Conservation (phyloP, 129 eudicot genomes). For the Arctium lappa region DNA sequence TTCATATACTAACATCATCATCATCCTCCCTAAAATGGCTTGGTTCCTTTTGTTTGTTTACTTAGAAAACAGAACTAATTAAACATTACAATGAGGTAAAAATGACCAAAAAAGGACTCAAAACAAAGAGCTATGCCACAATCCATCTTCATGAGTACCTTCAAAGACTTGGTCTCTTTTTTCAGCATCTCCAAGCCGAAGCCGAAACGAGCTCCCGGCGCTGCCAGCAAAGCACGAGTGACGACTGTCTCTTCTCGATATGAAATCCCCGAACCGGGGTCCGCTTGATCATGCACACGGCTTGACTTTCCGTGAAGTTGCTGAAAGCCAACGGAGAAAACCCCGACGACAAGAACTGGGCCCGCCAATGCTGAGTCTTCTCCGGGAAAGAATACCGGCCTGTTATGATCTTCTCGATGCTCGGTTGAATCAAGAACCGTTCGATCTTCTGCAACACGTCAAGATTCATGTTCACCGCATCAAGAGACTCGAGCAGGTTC, state of each 20-base stretch:
- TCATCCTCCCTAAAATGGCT: slow-evolving; percentile 24
- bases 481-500: slow-evolving; percentile 71
- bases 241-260: slow-evolving; percentile 63
- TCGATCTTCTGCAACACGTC: slow-evolving; percentile 62
- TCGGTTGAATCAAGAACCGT: slow-evolving; percentile 60
- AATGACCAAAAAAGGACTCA: slow-evolving; percentile 10
- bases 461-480: slow-evolving; percentile 52
- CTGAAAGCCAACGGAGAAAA: slow-evolving; percentile 54
- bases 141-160: slow-evolving; percentile 19
- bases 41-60: slow-evolving; percentile 24
- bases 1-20: slow-evolving; percentile 14
- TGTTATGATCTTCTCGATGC: slow-evolving; percentile 44
- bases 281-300: slow-evolving; percentile 63
- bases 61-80: slow-evolving; percentile 12
- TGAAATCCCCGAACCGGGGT: slow-evolving; percentile 62
- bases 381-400: slow-evolving; percentile 47
- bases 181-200: slow-evolving; percentile 69
- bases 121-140: slow-evolving; percentile 10
- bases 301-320: slow-evolving; percentile 68
- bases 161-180: background rate
- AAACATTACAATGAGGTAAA: slow-evolving; percentile 17
- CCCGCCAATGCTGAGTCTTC: slow-evolving; percentile 74
- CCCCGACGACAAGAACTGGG: slow-evolving; percentile 48
- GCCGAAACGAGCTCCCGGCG: slow-evolving; percentile 60
- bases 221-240: slow-evolving; percentile 74